Evolutionary conservation across 2,329 filamentous ascomycete species (phyloP).

Genomic region (Diaporthe longicolla): DNA sequence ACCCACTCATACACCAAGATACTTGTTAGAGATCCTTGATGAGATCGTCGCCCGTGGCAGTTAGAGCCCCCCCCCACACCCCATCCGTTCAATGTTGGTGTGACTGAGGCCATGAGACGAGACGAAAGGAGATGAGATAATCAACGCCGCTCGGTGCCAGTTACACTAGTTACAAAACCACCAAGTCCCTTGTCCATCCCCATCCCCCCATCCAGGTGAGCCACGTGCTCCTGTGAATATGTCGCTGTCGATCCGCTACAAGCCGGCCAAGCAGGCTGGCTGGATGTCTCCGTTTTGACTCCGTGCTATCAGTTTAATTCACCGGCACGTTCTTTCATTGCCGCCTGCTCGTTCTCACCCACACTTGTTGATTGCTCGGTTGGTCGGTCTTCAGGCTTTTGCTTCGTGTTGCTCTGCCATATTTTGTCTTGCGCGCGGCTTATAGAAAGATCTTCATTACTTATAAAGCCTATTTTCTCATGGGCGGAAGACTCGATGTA

Average conservation of each 20-base stretch:
- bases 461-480: not conserved
- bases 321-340: no score
- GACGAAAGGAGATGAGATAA: constrained; percentile 14
- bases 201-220: constrained; percentile 6
- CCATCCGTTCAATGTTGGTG: no score
- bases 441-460: not conserved
- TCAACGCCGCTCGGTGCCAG: not conserved
- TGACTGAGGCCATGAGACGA: not conserved
- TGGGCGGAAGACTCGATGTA: not conserved
- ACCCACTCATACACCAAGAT: not conserved
- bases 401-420: not conserved
- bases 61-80: no score
- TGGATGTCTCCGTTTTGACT: not conserved
- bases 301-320: not conserved
- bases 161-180: not conserved
- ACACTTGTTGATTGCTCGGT: not conserved
- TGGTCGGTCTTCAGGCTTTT: not conserved
- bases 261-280: not conserved
- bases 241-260: constrained; percentile 10
- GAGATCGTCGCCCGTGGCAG: not conserved
- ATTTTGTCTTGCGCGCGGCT: not conserved
- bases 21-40: not conserved
- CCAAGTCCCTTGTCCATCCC: constrained; percentile 3
- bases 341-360: not conserved
- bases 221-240: constrained; percentile 16